Evolutionary conservation across 75 land plant genomes (phyloP).

Genomic region (Chamaecyparis obtusa): DNA sequence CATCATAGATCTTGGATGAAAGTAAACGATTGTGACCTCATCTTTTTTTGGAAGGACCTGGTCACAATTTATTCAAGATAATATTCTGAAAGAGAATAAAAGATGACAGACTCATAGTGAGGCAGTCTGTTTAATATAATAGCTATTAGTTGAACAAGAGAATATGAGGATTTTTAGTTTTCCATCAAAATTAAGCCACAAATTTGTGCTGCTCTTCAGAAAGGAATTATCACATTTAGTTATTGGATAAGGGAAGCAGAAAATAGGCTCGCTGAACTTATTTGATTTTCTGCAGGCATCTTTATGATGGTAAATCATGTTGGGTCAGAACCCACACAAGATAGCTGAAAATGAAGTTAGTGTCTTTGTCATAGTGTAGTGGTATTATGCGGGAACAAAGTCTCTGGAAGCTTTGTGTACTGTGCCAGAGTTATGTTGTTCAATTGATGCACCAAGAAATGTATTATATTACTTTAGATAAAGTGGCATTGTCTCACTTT

Average conservation of each 20-base stretch:
- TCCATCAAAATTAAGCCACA: neutral
- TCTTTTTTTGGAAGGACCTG: neutral
- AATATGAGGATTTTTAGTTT: neutral
- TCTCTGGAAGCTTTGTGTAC: slow-evolving; percentile 8
- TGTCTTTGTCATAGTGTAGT: neutral
- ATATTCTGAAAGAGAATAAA: neutral
- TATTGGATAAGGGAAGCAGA: slow-evolving; percentile 5
- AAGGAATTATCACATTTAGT: neutral
- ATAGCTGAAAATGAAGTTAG: slow-evolving; percentile 9
- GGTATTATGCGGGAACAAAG: neutral
- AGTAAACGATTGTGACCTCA: neutral
- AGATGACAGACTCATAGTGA: neutral
- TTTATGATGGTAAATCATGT: neutral
- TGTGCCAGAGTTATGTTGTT: neutral
- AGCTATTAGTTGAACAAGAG: neutral
- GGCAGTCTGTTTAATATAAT: neutral
- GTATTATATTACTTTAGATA: slow-evolving; percentile 2
- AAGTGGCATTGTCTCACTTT: neutral
- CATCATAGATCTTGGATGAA: neutral
- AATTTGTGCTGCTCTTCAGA: neutral
- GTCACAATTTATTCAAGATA: neutral
- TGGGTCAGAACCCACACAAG: slow-evolving; percentile 3
- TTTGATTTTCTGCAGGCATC: slow-evolving; percentile 8
- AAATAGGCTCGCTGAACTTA: neutral
- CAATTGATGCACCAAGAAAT: slow-evolving; percentile 7